These are phyloP conservation scores for Emmonsia crescens DNA, from an alignment of 2,329 filamentous ascomycete genomes.

Conservation along the genomic window DNA sequence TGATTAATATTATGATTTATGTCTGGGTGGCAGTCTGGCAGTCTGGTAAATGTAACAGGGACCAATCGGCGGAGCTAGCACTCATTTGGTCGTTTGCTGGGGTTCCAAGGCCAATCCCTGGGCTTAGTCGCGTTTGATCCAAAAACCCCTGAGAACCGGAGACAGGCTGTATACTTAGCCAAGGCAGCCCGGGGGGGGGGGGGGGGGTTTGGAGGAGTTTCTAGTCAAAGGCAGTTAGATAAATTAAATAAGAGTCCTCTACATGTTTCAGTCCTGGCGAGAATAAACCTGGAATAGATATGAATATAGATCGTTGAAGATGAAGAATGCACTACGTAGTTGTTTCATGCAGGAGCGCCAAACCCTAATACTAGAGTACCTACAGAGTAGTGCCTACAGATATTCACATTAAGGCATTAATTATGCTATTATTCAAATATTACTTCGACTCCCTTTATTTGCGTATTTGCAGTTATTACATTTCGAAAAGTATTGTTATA, in stretches of 20 bases:
- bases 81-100: background rate
- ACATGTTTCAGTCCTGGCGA: background rate
- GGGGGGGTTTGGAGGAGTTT: background rate
- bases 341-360: background rate
- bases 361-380: background rate
- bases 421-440: background rate
- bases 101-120: background rate
- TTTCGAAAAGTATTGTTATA: background rate
- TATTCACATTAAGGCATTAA: too few relatives aligned
- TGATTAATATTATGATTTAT: background rate
- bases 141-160: background rate
- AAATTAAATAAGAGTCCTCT: background rate
- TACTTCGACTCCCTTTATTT: background rate
- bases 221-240: background rate
- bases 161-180: too few relatives aligned
- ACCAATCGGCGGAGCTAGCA: background rate
- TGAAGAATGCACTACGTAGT: background rate
- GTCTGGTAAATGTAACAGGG: background rate
- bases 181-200: too few relatives aligned
- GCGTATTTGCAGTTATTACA: background rate
- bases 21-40: background rate
- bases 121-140: background rate
- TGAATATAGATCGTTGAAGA: background rate
- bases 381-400: too few relatives aligned
- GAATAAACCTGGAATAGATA: background rate